Evolutionary conservation across 2,329 filamentous ascomycete genomes (phyloP).

Genomic region (Dryadomyces quercus-mongolicae): DNA sequence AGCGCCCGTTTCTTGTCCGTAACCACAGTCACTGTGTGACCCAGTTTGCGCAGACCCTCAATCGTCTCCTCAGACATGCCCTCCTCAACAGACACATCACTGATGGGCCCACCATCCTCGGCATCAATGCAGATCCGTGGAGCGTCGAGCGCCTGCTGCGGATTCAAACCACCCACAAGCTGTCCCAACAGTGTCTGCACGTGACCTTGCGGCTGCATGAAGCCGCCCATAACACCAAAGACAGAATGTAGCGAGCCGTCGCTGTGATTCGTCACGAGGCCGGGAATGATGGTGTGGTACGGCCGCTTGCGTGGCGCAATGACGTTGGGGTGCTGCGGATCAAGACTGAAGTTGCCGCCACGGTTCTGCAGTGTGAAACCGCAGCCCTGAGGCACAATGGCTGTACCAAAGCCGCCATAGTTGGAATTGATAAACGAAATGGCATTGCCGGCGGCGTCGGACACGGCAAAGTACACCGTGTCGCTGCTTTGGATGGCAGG

Average conservation of each 20-base stretch:
- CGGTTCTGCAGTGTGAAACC: conserved; percentile 90
- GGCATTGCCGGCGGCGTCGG: conserved; percentile 73
- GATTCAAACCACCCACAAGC: conserved; percentile 66
- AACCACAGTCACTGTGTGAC: conserved; percentile 62
- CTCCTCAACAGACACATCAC: conserved; percentile 68
- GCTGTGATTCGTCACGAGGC: conserved; percentile 65
- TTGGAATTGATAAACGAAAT: conserved; percentile 96
- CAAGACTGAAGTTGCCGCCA: conserved; percentile 72
- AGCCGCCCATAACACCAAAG: conserved; percentile 95
- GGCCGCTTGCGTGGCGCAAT: conserved; percentile 75
- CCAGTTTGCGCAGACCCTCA: conserved; percentile 53
- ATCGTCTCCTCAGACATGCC: conserved; percentile 60
- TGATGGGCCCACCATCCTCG: conserved; percentile 42
- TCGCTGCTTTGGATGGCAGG: conserved; percentile 79
- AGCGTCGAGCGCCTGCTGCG: conserved; percentile 81
- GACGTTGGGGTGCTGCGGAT: conserved; percentile 61
- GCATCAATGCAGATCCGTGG: conserved; percentile 82
- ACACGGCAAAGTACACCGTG: conserved; percentile 86
- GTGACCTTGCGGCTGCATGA: conserved; percentile 97
- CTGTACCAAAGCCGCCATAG: conserved; percentile 79
- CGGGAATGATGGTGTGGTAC: conserved; percentile 97
- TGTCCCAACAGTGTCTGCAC: conserved; percentile 88
- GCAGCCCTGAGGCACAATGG: conserved; percentile 72
- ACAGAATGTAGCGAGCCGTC: conserved; percentile 71
- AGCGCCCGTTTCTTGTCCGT: conserved; percentile 50